Base-by-base conservation (phyloP, 225 moss, liverwort and hornwort genomes). In the Sphagnum tenellum region DNA sequence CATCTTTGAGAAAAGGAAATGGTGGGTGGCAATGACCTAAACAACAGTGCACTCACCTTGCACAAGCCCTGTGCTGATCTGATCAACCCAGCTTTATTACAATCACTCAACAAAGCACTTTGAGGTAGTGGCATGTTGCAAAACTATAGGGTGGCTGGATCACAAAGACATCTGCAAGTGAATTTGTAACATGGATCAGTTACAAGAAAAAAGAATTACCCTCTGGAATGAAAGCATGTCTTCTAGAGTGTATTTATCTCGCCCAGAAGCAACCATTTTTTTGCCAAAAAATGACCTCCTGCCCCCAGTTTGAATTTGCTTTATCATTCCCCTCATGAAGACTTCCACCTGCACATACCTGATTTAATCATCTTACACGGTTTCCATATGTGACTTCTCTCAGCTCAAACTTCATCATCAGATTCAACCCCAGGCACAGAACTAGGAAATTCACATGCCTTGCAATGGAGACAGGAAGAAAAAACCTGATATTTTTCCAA, bases 401-500 rank as follows among this genome's bases (percentile, higher is more conserved):
- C 48, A 48, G 14, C 6, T 51, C 12, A 0, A n/a, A 6, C 49
- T 60, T 53, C 10, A 7, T 13, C 58, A 13, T 58, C 58, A 11
- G 10, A 13, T 13, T 58, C 58, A 13, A 61, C 45, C 44, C 47
- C 5, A 61, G 45, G 46, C 44, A 61, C 2, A 45, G 12, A 9
- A 61, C 7, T 50, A 77, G 57, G 4, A 74, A 67, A 56, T 14
- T 48, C 54, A 6, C 48, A 73, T 48, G n/a, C 57, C 49, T 60
- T 44, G 51, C 44, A 64, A 44, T 7, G 13, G 12, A 6, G 59
- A 12, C 7, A 44, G 59, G n/a, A 12, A 59, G 13, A 12, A n/a
- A 5, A 59, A 68, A 94, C 94, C 91, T 94, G 94, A 79, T 83
- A 95, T 86, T 89, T 95, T 72, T 95, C 94, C 77, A 95, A 71